These are phyloP conservation scores for Vitis hybrid DNA, from an alignment of 177 flowering plant genomes.

Conservation along the genomic window DNA sequence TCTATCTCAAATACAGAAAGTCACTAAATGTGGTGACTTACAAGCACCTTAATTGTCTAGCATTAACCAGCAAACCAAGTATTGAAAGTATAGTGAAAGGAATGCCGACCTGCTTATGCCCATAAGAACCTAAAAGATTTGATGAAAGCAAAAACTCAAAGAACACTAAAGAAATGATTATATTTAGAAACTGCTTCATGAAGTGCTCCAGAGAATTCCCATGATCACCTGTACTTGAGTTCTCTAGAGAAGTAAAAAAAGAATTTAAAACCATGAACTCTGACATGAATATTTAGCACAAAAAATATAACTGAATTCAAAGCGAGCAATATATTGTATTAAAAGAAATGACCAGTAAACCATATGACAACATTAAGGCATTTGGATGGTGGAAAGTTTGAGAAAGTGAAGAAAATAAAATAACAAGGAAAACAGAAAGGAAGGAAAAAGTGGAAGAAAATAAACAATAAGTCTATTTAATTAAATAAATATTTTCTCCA, in stretches of 20 bases:
- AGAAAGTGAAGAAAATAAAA: not conserved
- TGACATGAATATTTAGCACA: not conserved
- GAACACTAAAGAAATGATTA: constrained; percentile 13
- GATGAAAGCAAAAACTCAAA: constrained; percentile 22
- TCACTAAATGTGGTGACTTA: too few species aligned
- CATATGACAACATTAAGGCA: too few species aligned
- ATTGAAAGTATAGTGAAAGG: not conserved
- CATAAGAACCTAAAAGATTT: constrained; percentile 10
- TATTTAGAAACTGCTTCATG: constrained; percentile 16
- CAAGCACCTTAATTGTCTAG: not conserved
- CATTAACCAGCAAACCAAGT: not conserved
- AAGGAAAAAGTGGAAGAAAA: too few species aligned
- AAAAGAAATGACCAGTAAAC: too few species aligned
- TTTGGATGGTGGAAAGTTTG: too few species aligned
- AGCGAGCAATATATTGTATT: not conserved
- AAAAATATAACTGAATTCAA: not conserved
- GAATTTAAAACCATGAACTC: not conserved
- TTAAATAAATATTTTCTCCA: too few species aligned
- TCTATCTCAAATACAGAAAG: constrained; percentile 1
- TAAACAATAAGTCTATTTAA: too few species aligned
- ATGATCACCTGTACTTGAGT: constrained; percentile 19
- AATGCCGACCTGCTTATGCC: constrained; percentile 23
- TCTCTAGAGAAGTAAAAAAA: constrained; percentile 13
- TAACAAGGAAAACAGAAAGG: not conserved
- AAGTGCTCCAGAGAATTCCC: constrained; percentile 16